Evolutionary conservation across 306 rosid species (phyloP).

Genomic region (Nissolia schottii): DNA sequence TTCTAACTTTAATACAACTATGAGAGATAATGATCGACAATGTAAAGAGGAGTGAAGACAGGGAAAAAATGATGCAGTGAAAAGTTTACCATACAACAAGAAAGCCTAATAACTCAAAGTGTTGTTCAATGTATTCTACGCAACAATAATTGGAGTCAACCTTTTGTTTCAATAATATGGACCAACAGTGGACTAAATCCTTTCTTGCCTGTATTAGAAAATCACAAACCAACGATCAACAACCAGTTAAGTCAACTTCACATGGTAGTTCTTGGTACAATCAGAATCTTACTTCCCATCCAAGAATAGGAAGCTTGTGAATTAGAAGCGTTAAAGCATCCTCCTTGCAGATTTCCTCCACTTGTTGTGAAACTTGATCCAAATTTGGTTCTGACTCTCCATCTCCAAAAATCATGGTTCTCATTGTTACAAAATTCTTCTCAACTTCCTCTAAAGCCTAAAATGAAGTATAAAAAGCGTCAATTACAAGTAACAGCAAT

Average conservation of each 20-base stretch:
- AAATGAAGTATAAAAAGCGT: slow-evolving; percentile 16
- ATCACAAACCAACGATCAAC: slow-evolving; percentile 34
- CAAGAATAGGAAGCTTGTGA: slow-evolving; percentile 73
- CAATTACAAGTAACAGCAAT: slow-evolving; percentile 18
- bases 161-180: slow-evolving; percentile 79
- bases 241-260: slow-evolving; percentile 19
- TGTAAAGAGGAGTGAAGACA: neutral
- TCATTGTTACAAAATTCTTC: slow-evolving; percentile 77
- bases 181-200: slow-evolving; percentile 86
- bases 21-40: neutral
- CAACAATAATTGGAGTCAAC: slow-evolving; percentile 64
- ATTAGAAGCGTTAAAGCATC: slow-evolving; percentile 66
- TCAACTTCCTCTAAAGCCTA: slow-evolving; percentile 96
- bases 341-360: slow-evolving; percentile 79
- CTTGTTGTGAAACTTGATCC: slow-evolving; percentile 77
- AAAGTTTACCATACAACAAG: slow-evolving; percentile 83
- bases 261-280: neutral
- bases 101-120: slow-evolving; percentile 70
- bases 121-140: slow-evolving; percentile 69
- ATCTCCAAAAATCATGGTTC: slow-evolving; percentile 80
- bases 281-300: slow-evolving; percentile 90
- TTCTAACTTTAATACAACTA: neutral
- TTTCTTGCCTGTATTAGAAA: slow-evolving; percentile 78
- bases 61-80: neutral
- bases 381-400: slow-evolving; percentile 77